Evolutionary conservation across 1,284 basidiomycete species (phyloP).

Genomic region (Meripilus lineatus): DNA sequence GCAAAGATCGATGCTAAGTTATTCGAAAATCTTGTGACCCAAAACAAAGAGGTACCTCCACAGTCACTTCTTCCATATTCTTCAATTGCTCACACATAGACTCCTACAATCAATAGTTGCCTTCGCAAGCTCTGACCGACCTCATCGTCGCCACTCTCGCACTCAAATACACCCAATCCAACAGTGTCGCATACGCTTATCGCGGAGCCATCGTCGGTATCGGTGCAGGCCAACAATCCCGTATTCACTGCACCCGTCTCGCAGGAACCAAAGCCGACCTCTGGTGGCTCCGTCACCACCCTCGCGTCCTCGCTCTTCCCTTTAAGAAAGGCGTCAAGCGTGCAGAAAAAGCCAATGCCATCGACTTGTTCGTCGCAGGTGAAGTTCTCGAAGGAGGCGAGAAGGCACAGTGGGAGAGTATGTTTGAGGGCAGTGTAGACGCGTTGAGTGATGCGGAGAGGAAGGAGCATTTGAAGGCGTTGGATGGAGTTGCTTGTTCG

Average conservation of each 20-base stretch:
- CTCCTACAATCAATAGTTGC: slow-evolving; percentile 47
- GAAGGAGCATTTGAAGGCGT: slow-evolving; percentile 62
- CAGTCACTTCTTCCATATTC: not conserved
- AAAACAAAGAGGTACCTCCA: slow-evolving; percentile 72
- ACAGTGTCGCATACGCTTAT: slow-evolving; percentile 96
- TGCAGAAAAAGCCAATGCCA: slow-evolving; percentile 97
- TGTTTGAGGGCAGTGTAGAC: slow-evolving; percentile 77
- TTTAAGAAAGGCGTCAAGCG: slow-evolving; percentile 99
- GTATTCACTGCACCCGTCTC: slow-evolving; percentile 98
- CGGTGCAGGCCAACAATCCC: slow-evolving; percentile 97
- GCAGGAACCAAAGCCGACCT: slow-evolving; percentile 98
- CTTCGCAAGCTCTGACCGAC: slow-evolving; percentile 73
- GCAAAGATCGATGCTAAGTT: slow-evolving; percentile 80
- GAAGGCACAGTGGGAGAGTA: slow-evolving; percentile 85
- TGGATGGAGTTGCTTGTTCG: slow-evolving; percentile 87
- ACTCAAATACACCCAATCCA: slow-evolving; percentile 98
- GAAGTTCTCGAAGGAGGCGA: slow-evolving; percentile 87
- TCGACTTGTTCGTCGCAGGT: slow-evolving; percentile 94
- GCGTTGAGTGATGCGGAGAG: slow-evolving; percentile 73
- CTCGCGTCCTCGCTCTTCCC: slow-evolving; percentile 84
- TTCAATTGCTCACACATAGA: not conserved
- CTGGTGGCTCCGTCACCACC: slow-evolving; percentile 98
- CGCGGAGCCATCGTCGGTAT: slow-evolving; percentile 93
- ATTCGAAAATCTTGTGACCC: slow-evolving; percentile 86
- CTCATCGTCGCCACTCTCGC: slow-evolving; percentile 94